Conservation (phyloP, 257 asterid species). For the Salvia hispanica region DNA sequence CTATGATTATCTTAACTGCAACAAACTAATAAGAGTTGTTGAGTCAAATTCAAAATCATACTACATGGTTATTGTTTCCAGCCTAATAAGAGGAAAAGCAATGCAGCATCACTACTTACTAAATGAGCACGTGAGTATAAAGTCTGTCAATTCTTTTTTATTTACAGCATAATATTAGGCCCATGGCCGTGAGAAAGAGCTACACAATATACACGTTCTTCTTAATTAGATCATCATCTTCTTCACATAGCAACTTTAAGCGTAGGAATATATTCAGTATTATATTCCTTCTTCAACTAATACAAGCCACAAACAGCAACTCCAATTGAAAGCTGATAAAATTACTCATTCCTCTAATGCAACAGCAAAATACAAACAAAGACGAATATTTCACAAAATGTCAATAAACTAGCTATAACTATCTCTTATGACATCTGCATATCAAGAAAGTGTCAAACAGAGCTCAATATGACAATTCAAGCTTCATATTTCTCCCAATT, state of each 20-base stretch:
- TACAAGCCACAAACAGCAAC: conserved; percentile 1
- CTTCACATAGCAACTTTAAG: not conserved
- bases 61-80: not conserved
- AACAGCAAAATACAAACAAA: not conserved
- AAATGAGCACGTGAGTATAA: not conserved
- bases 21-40: not conserved
- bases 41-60: conserved; percentile 2
- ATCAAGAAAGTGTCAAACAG: no score
- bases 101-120: not conserved
- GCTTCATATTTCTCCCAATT: conserved; percentile 6
- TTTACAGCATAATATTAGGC: not conserved
- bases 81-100: not conserved
- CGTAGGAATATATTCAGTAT: not conserved
- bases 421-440: not conserved
- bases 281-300: conserved; percentile 12
- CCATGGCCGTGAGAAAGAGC: not conserved
- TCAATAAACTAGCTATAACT: not conserved
- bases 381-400: not conserved
- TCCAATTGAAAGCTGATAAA: not conserved
- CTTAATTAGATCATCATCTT: not conserved
- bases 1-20: not conserved
- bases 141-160: not conserved
- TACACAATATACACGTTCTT: not conserved
- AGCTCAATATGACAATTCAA: conserved; percentile 2
- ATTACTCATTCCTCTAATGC: not conserved